Percentiles rank a stretch among this genome's conserved stretches.
phyloP scores from a whole-genome alignment of 192 early-diverging fungal genomes.

The Coemansia furcata region DNA sequence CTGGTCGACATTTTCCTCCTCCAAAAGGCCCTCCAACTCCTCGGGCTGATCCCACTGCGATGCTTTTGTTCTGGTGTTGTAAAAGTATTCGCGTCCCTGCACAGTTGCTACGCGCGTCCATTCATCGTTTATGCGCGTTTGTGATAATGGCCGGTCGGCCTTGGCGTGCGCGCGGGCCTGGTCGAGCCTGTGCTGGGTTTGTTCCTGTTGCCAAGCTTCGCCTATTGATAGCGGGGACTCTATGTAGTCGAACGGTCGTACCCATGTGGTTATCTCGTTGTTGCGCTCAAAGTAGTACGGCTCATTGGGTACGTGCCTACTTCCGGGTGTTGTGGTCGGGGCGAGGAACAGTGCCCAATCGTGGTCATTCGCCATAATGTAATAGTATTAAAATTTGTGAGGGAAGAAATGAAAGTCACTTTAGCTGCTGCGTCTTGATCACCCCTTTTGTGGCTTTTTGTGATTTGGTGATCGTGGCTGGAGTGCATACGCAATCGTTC shows the following conservation, averaged over 20 bases:
- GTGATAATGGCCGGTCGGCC: conserved; percentile 16
- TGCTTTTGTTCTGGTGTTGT: conserved; percentile 15
- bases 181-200: conserved; percentile 1
- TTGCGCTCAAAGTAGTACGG: conserved; percentile 44
- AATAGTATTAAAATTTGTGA: background rate
- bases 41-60: conserved; percentile 29
- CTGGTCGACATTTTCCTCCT: background rate
- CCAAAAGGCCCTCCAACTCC: background rate
- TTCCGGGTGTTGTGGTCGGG: background rate
- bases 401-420: background rate
- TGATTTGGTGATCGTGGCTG: too few relatives aligned
- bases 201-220: conserved; percentile 16
- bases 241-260: conserved; percentile 42
- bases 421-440: background rate
- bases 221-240: conserved; percentile 2
- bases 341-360: conserved; percentile 47
- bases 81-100: conserved; percentile 38
- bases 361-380: conserved; percentile 12
- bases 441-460: too few relatives aligned
- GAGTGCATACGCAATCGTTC: too few relatives aligned
- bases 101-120: conserved; percentile 35
- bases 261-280: conserved; percentile 44
- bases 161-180: conserved; percentile 9
- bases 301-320: conserved; percentile 19
- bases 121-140: background rate